Base-by-base conservation (phyloP, 108 stramenopile genomes). In the Nannochloropsis gaditana region DNA sequence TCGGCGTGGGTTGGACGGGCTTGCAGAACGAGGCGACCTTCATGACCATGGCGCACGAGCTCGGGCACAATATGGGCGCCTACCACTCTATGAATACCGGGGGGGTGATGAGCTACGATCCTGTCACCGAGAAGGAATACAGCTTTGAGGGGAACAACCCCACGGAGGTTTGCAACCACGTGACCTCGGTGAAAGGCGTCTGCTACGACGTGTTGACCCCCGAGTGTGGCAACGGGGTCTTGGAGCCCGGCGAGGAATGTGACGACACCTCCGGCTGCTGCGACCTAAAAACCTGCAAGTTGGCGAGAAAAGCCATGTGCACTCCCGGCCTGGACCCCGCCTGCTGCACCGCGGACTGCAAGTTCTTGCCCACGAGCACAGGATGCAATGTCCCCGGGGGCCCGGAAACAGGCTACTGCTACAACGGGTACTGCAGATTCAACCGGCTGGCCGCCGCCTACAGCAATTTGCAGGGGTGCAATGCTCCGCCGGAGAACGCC, bases 181-280 rank as follows among this genome's bases (percentile, higher is more conserved):
- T 87, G 9, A 6, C 59, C 5, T 42, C 45, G 10, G 42, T 79
- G 15, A 45, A 87, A 5, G 87, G 84, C 8, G 59, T 73, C 11
- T 87, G 87, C 45, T 84, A 84, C 45, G 79, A 84, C 80, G 87
- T 87, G 44, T n/a, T 6, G 41, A 21, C 81, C 80, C 45, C 79
- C 9, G 43, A 80, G 9, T 87, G 87, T 45, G 87, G 87, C 41
- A 87, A 87, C 44, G 80, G 80, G 42, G 41, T 84, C 15, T 21
- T 83, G 43, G 87, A 87, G 47, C 87, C 87, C 5, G 87, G 87
- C 5, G 87, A 87, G 9, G 87, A 87, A 8, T 87, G 87, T n/a
- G 87, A 87, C 80, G 87, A 87, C 43, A 44, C 41, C 41, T 84
- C 83, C 47, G 83, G 83, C 5, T 87, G 87, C 45, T 87, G 87